A percentile compares a stretch with the other conserved stretches of the same genome.
phyloP scores from a whole-genome alignment of 805 yeast genomes.

The Yarrowia divulgata region DNA sequence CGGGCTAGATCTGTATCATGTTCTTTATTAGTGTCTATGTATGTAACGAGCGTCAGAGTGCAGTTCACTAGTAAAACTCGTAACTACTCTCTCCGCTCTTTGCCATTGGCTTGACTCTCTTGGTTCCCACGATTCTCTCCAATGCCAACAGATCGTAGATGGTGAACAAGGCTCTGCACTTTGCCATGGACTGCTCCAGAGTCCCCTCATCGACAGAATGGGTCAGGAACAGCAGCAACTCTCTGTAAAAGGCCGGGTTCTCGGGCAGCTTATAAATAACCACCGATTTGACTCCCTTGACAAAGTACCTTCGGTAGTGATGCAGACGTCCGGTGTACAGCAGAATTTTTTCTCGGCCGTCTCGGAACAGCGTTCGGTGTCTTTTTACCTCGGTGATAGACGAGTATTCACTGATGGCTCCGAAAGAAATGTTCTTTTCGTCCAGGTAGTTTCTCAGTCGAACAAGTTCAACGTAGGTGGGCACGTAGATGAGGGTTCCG shows the following conservation, averaged over 20 bases:
- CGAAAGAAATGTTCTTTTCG: conserved; percentile 66
- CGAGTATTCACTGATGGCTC: conserved; percentile 83
- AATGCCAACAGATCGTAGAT: conserved; percentile 80
- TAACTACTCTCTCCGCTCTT: neutral
- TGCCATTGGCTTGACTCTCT: conserved; percentile 55
- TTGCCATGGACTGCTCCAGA: conserved; percentile 62
- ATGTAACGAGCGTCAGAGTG: no score
- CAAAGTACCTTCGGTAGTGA: conserved; percentile 84
- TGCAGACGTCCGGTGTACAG: conserved; percentile 95
- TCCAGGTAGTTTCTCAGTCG: conserved; percentile 76
- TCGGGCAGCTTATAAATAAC: conserved; percentile 84
- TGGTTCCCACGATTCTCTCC: conserved; percentile 84
- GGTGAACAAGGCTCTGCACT: conserved; percentile 68
- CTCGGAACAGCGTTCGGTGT: conserved; percentile 71
- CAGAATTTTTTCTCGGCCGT: conserved; percentile 68
- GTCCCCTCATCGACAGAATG: conserved; percentile 59
- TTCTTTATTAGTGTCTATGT: conserved; percentile 17
- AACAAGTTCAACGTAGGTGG: conserved; percentile 85
- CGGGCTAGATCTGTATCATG: no score
- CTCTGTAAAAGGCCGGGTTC: conserved; percentile 83
- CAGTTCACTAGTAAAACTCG: conserved; percentile 13
- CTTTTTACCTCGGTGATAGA: conserved; percentile 72
- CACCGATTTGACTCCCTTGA: conserved; percentile 83
- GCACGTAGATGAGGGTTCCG: conserved; percentile 82
- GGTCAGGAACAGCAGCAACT: conserved; percentile 69